These are phyloP conservation scores for Globisporangium paddicum DNA, from an alignment of 352 stramenopile genomes.

Conservation along the genomic window DNA sequence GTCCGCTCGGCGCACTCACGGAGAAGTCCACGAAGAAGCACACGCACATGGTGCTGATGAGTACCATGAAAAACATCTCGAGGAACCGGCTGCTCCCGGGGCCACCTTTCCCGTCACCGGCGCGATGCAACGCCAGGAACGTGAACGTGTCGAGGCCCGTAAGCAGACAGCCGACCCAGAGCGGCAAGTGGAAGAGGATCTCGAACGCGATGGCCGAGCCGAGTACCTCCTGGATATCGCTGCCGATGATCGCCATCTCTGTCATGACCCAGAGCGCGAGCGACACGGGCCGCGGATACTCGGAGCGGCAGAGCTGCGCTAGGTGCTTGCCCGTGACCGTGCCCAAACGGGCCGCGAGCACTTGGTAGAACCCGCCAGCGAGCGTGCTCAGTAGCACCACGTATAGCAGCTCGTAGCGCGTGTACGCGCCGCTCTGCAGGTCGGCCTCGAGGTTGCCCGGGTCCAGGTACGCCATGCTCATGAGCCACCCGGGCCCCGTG, in stretches of 20 bases:
- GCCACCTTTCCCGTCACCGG: conserved; percentile 86
- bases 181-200: conserved; percentile 85
- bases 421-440: conserved; percentile 90
- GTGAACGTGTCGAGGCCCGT: conserved; percentile 91
- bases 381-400: conserved; percentile 81
- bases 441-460: conserved; percentile 95
- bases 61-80: conserved; percentile 89
- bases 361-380: conserved; percentile 89
- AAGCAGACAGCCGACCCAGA: conserved; percentile 89
- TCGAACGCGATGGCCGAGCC: conserved; percentile 90
- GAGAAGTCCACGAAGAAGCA: conserved; percentile 92
- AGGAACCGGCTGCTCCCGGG: conserved; percentile 42
- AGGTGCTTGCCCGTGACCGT: conserved; percentile 91
- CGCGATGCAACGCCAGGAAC: conserved; percentile 92
- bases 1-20: conserved; percentile 44
- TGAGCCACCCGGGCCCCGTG: conserved; percentile 82
- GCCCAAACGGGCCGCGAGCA: conserved; percentile 89
- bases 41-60: conserved; percentile 93
- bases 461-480: conserved; percentile 95
- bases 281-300: conserved; percentile 75
- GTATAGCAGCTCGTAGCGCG: conserved; percentile 89
- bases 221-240: conserved; percentile 91
- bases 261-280: conserved; percentile 90
- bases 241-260: conserved; percentile 89
- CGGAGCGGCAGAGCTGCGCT: conserved; percentile 77